Base-by-base conservation (phyloP, 495 filamentous ascomycete genomes). In the Tuber borchii region DNA sequence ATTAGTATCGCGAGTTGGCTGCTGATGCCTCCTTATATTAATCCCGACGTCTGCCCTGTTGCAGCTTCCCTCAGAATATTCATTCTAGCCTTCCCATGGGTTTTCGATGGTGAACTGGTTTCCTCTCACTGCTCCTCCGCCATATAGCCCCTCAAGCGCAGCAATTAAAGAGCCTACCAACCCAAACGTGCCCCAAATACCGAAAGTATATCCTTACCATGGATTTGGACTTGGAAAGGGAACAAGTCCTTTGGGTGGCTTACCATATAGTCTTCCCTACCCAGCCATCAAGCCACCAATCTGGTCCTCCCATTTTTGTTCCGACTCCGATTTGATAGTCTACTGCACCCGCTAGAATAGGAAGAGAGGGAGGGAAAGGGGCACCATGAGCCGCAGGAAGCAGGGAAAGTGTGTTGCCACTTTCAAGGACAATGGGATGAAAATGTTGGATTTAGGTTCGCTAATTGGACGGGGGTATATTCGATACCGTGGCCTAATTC, bases 291-390 rank as follows among this genome's bases (percentile, higher is more conserved):
- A 61, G n/a, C 26, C 51, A 61, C n/a, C 51, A 61, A 16, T 61
- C n/a, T n/a, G n/a, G n/a, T n/a, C n/a, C n/a, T n/a, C n/a, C n/a
- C n/a, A n/a, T n/a, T n/a, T n/a, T n/a, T n/a, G n/a, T n/a, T n/a
- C n/a, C n/a, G n/a, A n/a, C n/a, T n/a, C n/a, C n/a, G n/a, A n/a
- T n/a, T n/a, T n/a, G n/a, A n/a, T n/a, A n/a, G n/a, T 71, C 4
- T 87, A 87, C 79, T 87, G 87, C 76, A 80, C 84, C 14, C 80
- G 81, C 79, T 81, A 84, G 5, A 87, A 87, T 44, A 71, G 77
- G 10, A 79, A 80, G 31, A 78, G 83, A 0, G 82, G 80, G 80
- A 83, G 78, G 80, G 31, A 78, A 83, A 0, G 82, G 80, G 80
- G 83, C n/a, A 83, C 80, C 34, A 85, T 84, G 82, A 78, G 74